A percentile compares a stretch with the other conserved stretches of the same genome.
Conservation (phyloP, 768 basidiomycete genomes). For the Pleurotus tuoliensis region DNA sequence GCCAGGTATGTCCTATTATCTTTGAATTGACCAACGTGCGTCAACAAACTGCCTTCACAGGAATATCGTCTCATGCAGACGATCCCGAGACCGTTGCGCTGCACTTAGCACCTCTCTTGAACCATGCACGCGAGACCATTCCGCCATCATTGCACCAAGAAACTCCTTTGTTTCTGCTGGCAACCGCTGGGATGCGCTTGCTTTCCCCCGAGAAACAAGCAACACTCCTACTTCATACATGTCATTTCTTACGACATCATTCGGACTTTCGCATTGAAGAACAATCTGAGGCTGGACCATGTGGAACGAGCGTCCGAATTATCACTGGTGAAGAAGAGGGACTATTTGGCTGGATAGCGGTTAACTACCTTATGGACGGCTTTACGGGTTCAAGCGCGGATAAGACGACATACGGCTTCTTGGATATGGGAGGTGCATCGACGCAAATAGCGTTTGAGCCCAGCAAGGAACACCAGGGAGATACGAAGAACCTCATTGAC, state of each 20-base stretch:
- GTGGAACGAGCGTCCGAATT: constrained; percentile 88
- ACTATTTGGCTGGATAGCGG: constrained; percentile 97
- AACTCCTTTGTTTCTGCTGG: constrained; percentile 91
- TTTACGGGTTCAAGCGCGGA: constrained; percentile 57
- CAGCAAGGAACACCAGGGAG: constrained; percentile 47
- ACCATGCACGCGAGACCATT: constrained; percentile 77
- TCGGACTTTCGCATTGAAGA: constrained; percentile 77
- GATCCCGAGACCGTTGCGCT: constrained; percentile 64
- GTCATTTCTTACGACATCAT: constrained; percentile 67
- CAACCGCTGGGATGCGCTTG: constrained; percentile 97
- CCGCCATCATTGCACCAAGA: constrained; percentile 81
- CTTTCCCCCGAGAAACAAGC: constrained; percentile 66
- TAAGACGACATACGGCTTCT: constrained; percentile 90
- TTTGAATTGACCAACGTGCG: too few relatives aligned
- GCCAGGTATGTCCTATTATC: constrained; percentile 64
- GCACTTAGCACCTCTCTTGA: constrained; percentile 80
- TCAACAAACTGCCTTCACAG: constrained; percentile 35
- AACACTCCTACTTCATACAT: constrained; percentile 70
- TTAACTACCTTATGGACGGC: constrained; percentile 98
- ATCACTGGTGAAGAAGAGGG: constrained; percentile 99
- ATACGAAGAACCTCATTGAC: constrained; percentile 64
- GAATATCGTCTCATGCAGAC: constrained; percentile 79
- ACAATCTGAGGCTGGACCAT: constrained; percentile 68
- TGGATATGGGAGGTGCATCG: constrained; percentile 99
- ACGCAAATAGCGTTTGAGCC: constrained; percentile 99